A percentile compares a stretch with the other conserved stretches of the same genome.
phyloP scores from a whole-genome alignment of 2,329 filamentous ascomycete species.

The Metarhizium humberi region DNA sequence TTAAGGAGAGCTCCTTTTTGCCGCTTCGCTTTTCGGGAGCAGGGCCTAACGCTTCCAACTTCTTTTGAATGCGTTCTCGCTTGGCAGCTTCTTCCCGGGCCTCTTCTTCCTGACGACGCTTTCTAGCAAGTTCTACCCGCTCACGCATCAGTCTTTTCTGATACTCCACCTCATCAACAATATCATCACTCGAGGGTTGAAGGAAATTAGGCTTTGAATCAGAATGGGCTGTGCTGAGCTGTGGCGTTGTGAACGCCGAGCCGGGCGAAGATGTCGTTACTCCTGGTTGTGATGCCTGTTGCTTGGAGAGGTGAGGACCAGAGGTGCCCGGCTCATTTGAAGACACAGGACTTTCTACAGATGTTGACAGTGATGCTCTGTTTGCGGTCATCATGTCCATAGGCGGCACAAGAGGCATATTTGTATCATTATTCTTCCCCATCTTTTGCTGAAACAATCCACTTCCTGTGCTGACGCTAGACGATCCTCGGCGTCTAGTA shows the following conservation, averaged over 20 bases:
- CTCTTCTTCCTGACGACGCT: conserved; percentile 58
- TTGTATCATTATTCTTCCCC: conserved; percentile 32
- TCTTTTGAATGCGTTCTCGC: conserved; percentile 61
- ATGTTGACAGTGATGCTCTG: conserved; percentile 39
- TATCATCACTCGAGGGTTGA: conserved; percentile 19
- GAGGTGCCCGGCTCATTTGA: conserved; percentile 16
- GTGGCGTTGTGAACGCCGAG: conserved; percentile 28
- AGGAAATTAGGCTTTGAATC: conserved; percentile 23
- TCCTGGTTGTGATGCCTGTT: conserved; percentile 18
- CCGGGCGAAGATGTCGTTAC: conserved; percentile 33
- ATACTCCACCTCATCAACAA: conserved; percentile 49
- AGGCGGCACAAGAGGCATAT: conserved; percentile 20
- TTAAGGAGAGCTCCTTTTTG: conserved; percentile 37
- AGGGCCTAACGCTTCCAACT: conserved; percentile 61
- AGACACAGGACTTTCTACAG: conserved; percentile 41
- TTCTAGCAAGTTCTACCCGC: conserved; percentile 58
- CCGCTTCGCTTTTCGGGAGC: conserved; percentile 49
- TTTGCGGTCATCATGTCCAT: conserved; percentile 34
- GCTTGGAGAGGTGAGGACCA: conserved; percentile 15
- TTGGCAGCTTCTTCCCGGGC: conserved; percentile 63
- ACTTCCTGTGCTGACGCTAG: conserved; percentile 83
- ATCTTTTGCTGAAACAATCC: conserved; percentile 55
- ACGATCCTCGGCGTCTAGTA: conserved; percentile 73
- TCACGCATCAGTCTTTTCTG: conserved; percentile 68
- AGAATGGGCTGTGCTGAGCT: conserved; percentile 17